Percentiles rank a stretch among this genome's conserved stretches.
Conservation (phyloP, 768 basidiomycete species). For the Tephrocybe sp. region DNA sequence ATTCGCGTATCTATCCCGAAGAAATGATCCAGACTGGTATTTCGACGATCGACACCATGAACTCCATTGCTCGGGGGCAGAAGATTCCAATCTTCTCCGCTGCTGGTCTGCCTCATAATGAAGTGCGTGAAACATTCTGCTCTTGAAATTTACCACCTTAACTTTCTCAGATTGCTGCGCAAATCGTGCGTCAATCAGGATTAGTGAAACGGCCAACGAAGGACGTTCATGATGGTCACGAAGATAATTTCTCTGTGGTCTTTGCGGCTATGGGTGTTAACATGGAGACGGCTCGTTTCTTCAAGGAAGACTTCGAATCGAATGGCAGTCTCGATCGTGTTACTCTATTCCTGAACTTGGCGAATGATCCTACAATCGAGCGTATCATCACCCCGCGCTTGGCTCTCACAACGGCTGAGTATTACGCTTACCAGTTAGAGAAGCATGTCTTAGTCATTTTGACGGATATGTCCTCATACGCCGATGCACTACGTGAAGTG, state of each 20-base stretch:
- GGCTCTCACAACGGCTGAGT: constrained; percentile 97
- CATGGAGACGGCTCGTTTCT: constrained; percentile 99
- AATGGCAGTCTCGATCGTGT: constrained; percentile 97
- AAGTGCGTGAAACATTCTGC: constrained; percentile 48
- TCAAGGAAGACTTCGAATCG: constrained; percentile 99
- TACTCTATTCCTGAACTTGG: constrained; percentile 96
- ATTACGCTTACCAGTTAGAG: constrained; percentile 99
- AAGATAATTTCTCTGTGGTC: constrained; percentile 99
- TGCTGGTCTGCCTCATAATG: constrained; percentile 97
- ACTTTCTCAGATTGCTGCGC: constrained; percentile 83
- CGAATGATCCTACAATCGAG: constrained; percentile 99
- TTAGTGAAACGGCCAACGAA: constrained; percentile 96
- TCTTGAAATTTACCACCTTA: constrained; percentile 2
- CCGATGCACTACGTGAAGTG: constrained; percentile 93
- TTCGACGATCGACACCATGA: constrained; percentile 97
- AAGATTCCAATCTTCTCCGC: constrained; percentile 99
- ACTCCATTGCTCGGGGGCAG: constrained; percentile 99
- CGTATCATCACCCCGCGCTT: constrained; percentile 99
- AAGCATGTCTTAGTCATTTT: constrained; percentile 99
- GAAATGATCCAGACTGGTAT: constrained; percentile 99
- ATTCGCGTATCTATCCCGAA: constrained; percentile 98
- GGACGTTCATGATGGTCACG: constrained; percentile 97
- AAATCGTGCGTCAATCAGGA: constrained; percentile 99
- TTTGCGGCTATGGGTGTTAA: constrained; percentile 99
- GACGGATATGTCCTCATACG: constrained; percentile 99